Base-by-base conservation (phyloP, 2,329 filamentous ascomycete species). In the Calonectria leucothoes region DNA sequence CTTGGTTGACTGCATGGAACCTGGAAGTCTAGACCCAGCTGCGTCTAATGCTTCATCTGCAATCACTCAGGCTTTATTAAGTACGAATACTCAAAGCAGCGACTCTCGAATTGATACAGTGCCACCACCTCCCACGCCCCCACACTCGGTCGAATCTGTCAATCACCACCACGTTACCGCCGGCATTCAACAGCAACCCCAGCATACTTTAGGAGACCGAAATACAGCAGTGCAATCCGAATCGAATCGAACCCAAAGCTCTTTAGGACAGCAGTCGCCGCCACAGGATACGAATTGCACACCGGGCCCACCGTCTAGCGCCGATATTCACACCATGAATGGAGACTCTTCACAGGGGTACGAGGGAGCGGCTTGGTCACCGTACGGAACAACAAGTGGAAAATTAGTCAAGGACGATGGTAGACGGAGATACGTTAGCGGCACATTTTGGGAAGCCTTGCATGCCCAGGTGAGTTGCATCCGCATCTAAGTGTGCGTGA, bases 1-100 rank as follows among this genome's bases (percentile, higher is more conserved):
- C 15, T n/a, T 72, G 37, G 70, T 33, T 4, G 48, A 55, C 51
- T 69, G 70, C 23, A 72, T 72, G 70, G 55, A 72, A 35, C 70
- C 67, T 23, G 70, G 70, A 35, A 63, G 55, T n/a, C 12, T 72
- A 51, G 51, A 57, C 15, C 37, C 39, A 23, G 39, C 49, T 7
- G 17, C 49, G 23, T 37, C 48, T 17, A 39, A 27, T 20, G 17
- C 64, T 25, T 33, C 63, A 5, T 48, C 63, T 31, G 45, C 49
- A 7, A 37, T 57, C 33, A 6, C 48, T 15, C 48, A 67, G 14
- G 45, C 33, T 52, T n/a, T 51, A 12, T n/a, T 57, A 20, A 49
- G 39, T 8, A n/a, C 51, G 15, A 39, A 61, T 25, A 17, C 69
- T 6, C 51, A 57, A 17, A 29, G 57, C 27, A 12, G 55, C 33